Conservation (phyloP, 768 basidiomycete species). For the Pleurotus djamor region DNA sequence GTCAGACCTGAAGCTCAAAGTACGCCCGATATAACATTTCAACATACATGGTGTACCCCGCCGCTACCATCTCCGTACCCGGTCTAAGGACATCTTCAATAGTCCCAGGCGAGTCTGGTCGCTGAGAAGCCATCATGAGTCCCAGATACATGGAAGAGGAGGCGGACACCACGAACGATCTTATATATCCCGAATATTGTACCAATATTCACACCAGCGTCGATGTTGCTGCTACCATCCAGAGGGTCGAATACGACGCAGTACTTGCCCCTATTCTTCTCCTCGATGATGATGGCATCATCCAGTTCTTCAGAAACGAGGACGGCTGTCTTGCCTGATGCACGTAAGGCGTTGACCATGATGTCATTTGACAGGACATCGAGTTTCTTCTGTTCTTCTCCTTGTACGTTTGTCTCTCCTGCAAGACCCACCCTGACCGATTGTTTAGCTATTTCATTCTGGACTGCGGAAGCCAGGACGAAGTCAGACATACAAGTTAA, state of each 20-base stretch:
- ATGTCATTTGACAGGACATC: constrained; percentile 98
- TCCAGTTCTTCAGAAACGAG: constrained; percentile 98
- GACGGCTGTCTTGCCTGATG: constrained; percentile 93
- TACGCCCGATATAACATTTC: neutral
- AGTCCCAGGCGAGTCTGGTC: constrained; percentile 73
- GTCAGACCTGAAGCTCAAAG: too few species aligned
- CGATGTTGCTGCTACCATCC: constrained; percentile 96
- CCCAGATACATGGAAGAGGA: neutral
- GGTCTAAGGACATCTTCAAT: constrained; percentile 89
- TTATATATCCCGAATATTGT: constrained; percentile 98
- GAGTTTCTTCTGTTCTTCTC: constrained; percentile 99
- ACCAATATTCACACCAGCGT: constrained; percentile 97
- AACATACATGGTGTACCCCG: constrained; percentile 92
- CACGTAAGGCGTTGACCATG: constrained; percentile 96
- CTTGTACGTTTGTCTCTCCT: constrained; percentile 95
- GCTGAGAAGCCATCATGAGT: constrained; percentile 34
- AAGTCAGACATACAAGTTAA: constrained; percentile 70
- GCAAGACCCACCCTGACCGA: constrained; percentile 84
- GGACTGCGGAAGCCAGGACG: too few species aligned
- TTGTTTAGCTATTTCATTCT: too few species aligned
- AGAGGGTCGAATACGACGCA: constrained; percentile 99
- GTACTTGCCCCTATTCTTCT: constrained; percentile 78
- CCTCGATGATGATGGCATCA: constrained; percentile 88
- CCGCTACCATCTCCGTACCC: constrained; percentile 96
- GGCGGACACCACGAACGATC: constrained; percentile 53